Base-by-base conservation (phyloP, 352 stramenopile genomes). In the Phytophthora pseudosyringae region DNA sequence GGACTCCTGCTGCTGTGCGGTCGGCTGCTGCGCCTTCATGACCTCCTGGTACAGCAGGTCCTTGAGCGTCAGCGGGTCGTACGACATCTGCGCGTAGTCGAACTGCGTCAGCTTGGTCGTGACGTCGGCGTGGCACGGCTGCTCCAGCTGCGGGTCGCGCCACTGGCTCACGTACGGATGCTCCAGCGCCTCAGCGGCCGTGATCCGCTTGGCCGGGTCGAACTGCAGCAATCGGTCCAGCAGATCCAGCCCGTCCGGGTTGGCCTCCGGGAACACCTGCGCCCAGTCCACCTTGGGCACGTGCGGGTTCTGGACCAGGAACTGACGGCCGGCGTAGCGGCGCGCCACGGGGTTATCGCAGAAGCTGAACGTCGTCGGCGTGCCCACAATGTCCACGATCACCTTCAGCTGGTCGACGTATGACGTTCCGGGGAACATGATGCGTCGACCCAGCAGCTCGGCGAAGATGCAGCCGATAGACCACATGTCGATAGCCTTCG, bases 401-500 rank as follows among this genome's bases (percentile, higher is more conserved):
- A 93, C 75, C 59, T 94, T 94, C 39, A 96, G 73, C 59, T 96
- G 88, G 59, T 96, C 86, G 21, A 96, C 86, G 59, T 95, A 96
- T 9, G 84, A 94, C 44, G 85, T 90, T 11, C 88, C 88, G 3
- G 88, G 86, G 41, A 96, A 96, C 39, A 96, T 75, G 51, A 95
- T 83, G 2, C 78, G 70, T 3, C 98, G 81, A 3, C 89, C 86
- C 12, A 99, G 83, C 15, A 99, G 82, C 76, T 99, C 98, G 3
- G 91, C 98, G 65, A 99, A 99, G 59, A 99, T 99, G 73, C 98
- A 99, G 11, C 98, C 98, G 33, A 99, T 97, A 55, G 88, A 95
- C 96, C 96, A 99, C 67, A 99, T 91, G 71, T 99, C 97, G 59
- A 96, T 85, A 16, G 86, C 86, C 55, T 91, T 94, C 18, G 80